Evolutionary conservation across 805 yeast species (phyloP).

Genomic region (Hanseniaspora valbyensis): DNA sequence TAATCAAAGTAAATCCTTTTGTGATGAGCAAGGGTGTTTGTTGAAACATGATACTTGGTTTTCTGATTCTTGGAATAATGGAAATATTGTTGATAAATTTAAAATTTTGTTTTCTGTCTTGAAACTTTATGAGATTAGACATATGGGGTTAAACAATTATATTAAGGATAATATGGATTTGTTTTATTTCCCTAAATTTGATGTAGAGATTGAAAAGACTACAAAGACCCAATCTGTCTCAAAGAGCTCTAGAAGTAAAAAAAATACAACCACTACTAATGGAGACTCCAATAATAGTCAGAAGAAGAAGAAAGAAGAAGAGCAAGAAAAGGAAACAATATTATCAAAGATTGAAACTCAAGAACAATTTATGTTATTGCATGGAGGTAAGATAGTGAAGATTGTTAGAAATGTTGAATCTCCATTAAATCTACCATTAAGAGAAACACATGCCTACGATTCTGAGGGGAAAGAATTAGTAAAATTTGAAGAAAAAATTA

Average conservation of each 20-base stretch:
- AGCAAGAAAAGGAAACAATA: background rate
- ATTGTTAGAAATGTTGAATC: background rate
- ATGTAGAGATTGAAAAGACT: conserved; percentile 14
- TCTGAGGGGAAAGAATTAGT: conserved; percentile 17
- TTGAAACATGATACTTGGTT: conserved; percentile 13
- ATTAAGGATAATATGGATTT: conserved; percentile 23
- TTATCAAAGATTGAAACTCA: conserved; percentile 2
- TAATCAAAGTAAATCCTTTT: conserved; percentile 4
- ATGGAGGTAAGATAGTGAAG: conserved; percentile 15
- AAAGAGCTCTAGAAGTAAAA: conserved; percentile 4
- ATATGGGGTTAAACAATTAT: conserved; percentile 25
- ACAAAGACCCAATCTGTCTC: conserved; percentile 4
- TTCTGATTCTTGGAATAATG: background rate
- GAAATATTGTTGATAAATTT: conserved; percentile 19
- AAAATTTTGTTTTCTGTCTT: conserved; percentile 23
- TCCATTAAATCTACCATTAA: conserved; percentile 13
- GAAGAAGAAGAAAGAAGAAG: background rate
- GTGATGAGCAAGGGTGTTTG: conserved; percentile 5
- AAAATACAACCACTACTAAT: background rate
- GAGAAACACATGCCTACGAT: background rate
- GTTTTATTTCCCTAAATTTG: conserved; percentile 24
- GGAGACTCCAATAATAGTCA: background rate
- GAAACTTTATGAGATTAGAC: conserved; percentile 26
- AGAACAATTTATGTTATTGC: conserved; percentile 15
- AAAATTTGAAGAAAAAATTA: conserved; percentile 24